A percentile compares a stretch with the other conserved stretches of the same genome.
These are phyloP conservation scores for Ceratonia siliqua DNA, from an alignment of 306 rosid genomes.

Conservation along the genomic window DNA sequence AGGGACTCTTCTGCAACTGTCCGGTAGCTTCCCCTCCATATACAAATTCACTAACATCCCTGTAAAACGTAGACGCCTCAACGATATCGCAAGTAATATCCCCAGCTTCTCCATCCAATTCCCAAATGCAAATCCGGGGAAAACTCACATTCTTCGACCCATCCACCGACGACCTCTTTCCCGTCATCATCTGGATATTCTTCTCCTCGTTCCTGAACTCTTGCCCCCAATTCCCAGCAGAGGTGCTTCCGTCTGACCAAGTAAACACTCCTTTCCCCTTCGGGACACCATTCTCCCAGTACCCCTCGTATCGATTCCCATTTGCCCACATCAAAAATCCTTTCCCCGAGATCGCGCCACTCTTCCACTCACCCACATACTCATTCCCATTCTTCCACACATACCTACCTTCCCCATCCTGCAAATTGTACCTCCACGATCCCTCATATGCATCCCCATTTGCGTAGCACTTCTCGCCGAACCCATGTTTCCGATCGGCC, in stretches of 20 bases:
- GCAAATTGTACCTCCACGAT: constrained; percentile 49
- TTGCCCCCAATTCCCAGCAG: constrained; percentile 40
- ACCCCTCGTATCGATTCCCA: constrained; percentile 48
- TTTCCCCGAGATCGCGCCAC: constrained; percentile 43
- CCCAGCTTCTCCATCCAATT: constrained; percentile 58
- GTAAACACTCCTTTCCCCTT: constrained; percentile 48
- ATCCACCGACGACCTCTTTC: constrained; percentile 43
- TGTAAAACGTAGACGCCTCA: constrained; percentile 47
- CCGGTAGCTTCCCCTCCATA: constrained; percentile 19
- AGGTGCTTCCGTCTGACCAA: constrained; percentile 44
- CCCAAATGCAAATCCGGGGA: constrained; percentile 60
- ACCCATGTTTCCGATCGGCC: constrained; percentile 44
- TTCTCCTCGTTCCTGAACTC: constrained; percentile 27
- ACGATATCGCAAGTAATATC: constrained; percentile 63
- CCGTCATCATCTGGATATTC: constrained; percentile 5
- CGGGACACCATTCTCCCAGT: constrained; percentile 55
- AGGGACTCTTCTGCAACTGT: constrained; percentile 38
- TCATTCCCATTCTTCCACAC: constrained; percentile 54
- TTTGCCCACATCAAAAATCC: constrained; percentile 46
- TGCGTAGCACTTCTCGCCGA: constrained; percentile 45
- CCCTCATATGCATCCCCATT: constrained; percentile 58
- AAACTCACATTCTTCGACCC: constrained; percentile 43
- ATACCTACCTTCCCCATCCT: constrained; percentile 56
- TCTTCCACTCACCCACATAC: constrained; percentile 51
- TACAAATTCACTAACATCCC: constrained; percentile 42